Evolutionary conservation across 1,284 basidiomycete species (phyloP), one percentile per base, ranked within the genome.

Genomic region (Ceratobasidium sp.): DNA sequence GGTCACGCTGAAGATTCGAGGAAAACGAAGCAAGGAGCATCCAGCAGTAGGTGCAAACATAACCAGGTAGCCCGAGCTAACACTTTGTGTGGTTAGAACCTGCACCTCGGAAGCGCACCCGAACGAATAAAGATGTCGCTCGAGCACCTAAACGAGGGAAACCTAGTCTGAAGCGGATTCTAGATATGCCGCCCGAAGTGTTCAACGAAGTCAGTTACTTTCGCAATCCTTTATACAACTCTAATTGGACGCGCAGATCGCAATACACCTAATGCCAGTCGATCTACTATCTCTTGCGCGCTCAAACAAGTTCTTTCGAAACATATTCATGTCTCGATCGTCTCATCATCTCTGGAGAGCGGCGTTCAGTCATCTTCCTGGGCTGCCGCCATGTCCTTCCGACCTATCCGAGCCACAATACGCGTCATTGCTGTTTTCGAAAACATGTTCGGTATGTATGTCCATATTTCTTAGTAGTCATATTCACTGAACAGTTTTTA

Each of bases 371-470:
- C 54, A 74, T 20, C 40, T 77, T 38, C 23, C 0, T 2, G 62
- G 33, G 33, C 33, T 33, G 33, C 33, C 33, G 33, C 33, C 33
- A 33, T 33, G 33, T 33, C 33, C 33, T 33, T 33, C 33, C 33
- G 33, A 33, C 33, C 33, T 33, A 33, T 33, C 33, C 33, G 33
- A 33, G 33, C 33, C 33, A 33, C 33, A 33, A 52, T 83, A 81
- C 42, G 78, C 80, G 2, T 71, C 80, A 6, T 61, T 83, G 20
- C 20, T 83, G 2, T 84, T 83, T 66, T 73, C 70, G 15, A 50
- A 73, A n/a, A 61, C 40, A 10, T 73, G 70, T 28, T 48, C 70
- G 1, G 70, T 73, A 62, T 23, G 57, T 62, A 20, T 26, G 3
- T 17, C 26, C 40, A 33, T 12, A 13, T 57, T 61, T 42, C n/a